Evolutionary conservation across 805 yeast species (phyloP), one percentile per base, ranked within the genome.

Genomic region (Hermanozyma aechmeae): DNA sequence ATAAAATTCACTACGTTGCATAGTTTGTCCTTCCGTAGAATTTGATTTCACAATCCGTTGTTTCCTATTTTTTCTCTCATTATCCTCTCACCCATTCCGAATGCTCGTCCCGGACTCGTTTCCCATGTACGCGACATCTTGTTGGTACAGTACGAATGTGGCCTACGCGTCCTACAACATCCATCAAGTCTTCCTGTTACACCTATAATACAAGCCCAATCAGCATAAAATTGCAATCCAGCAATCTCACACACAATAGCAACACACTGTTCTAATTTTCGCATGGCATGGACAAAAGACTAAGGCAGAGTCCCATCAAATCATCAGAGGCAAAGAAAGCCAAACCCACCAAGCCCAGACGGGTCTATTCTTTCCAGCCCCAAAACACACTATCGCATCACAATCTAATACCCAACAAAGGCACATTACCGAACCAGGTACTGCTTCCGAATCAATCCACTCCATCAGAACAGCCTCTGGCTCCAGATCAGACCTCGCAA

Each of bases 311-410:
- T 24, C 38, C 17, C 30, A 31, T n/a, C 31, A 22, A 13, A 20
- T 13, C 13, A 18, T 4, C 14, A 22, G 39, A 17, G 9, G 10
- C 20, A 17, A 42, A 41, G 26, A 40, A 34, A 17, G 20, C 30
- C 7, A 25, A 29, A n/a, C 36, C 19, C 27, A 15, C 35, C 19
- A 25, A 41, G 30, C 32, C 50, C 42, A 37, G 51, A 28, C 37
- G 57, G 6, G 50, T 11, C 57, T 61, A 58, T 33, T 49, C 53
- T 30, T 58, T 60, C 30, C 49, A 46, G 30, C 65, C 67, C 6
- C 40, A 46, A 16, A 56, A 60, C 29, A 52, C 45, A 6, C 41
- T 59, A 23, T n/a, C n/a, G 43, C 50, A 5, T 41, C 23, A 22
- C 39, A 34, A 6, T 43, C 46, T 4, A 23, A 20, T 15, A 25